These are phyloP conservation scores for Penicillium sp. DNA, from an alignment of 2,329 filamentous ascomycete species.

Conservation along the genomic window DNA sequence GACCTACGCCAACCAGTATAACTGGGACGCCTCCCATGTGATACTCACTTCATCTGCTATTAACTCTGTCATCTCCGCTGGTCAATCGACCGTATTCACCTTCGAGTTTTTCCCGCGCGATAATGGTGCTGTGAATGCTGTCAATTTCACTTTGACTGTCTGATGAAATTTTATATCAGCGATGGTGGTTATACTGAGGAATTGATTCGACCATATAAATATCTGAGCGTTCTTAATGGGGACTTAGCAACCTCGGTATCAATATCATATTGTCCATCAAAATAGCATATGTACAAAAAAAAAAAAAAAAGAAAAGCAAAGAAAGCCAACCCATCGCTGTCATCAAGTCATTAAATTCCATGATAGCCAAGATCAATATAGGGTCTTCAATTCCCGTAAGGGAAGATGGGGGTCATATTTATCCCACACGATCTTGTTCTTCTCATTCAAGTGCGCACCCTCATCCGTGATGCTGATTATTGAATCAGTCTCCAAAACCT, in stretches of 20 bases:
- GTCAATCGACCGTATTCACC: slow-evolving; percentile 48
- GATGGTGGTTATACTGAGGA: no score
- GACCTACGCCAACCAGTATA: slow-evolving; percentile 54
- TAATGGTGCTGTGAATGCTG: slow-evolving; percentile 43
- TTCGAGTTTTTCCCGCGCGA: slow-evolving; percentile 58
- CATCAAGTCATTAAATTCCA: slow-evolving; percentile 4
- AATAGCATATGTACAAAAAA: background rate
- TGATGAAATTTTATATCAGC: slow-evolving; percentile 10
- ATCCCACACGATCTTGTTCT: slow-evolving; percentile 64
- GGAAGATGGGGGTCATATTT: slow-evolving; percentile 56
- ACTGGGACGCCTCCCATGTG: slow-evolving; percentile 49
- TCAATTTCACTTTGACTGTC: slow-evolving; percentile 50
- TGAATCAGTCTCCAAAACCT: slow-evolving; percentile 68
- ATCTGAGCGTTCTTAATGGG: background rate
- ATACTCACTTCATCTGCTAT: slow-evolving; percentile 49
- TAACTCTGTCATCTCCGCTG: slow-evolving; percentile 47
- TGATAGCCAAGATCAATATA: slow-evolving; percentile 40
- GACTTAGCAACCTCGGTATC: background rate
- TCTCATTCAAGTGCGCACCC: slow-evolving; percentile 66
- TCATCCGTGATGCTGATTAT: slow-evolving; percentile 79
- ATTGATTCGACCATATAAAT: background rate
- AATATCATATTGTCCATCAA: background rate
- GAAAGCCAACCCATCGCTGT: background rate
- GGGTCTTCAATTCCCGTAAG: slow-evolving; percentile 53
- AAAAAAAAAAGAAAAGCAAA: background rate